Base-by-base conservation (phyloP, 768 basidiomycete genomes). In the Fibroporia radiculosa region DNA sequence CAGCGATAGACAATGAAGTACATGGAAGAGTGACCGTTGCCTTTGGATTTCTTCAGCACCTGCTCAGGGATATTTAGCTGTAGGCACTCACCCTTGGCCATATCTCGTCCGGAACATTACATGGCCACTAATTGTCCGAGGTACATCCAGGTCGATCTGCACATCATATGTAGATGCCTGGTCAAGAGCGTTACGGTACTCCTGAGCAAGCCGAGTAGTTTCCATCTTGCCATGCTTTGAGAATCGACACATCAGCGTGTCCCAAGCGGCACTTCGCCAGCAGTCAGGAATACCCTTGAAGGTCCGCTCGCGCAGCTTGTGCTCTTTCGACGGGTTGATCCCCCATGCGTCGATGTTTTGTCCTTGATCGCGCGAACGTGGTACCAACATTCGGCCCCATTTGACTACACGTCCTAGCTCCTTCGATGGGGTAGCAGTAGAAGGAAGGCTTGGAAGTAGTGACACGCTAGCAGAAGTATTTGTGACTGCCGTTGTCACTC, bases 251-350 rank as follows among this genome's bases (percentile, higher is more conserved):
- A 91, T 78, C 49, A 97, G 63, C 6, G 87, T 69, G 53, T 84
- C 88, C 96, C 96, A 99, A 0, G 82, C 90, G 3, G 91, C 95
- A 40, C 77, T 71, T 32, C 96, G 74, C 96, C 96, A 99, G 39
- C 93, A 77, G 64, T 98, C 95, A 2, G 96, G 96, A 24, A 98
- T 82, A 45, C 96, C 96, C 61, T 99, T 99, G 72, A 89, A 97
- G 42, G 83, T 78, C 24, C 95, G 74, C 52, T 76, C 66, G 25
- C 84, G 74, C 16, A 86, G 70, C 63, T 86, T 93, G 56, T 59
- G 68, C 53, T 73, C 78, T 64, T 85, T 90, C 14, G 69, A 70
- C 19, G 72, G 56, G 38, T 75, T 77, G 55, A 93, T 68, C 26
- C 60, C 63, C 93, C 93, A 97, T 11, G 68, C 61, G 31, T 79